Evolutionary conservation across 176 grass and related monocot genomes (phyloP).

Genomic region (Lolium rigidum): DNA sequence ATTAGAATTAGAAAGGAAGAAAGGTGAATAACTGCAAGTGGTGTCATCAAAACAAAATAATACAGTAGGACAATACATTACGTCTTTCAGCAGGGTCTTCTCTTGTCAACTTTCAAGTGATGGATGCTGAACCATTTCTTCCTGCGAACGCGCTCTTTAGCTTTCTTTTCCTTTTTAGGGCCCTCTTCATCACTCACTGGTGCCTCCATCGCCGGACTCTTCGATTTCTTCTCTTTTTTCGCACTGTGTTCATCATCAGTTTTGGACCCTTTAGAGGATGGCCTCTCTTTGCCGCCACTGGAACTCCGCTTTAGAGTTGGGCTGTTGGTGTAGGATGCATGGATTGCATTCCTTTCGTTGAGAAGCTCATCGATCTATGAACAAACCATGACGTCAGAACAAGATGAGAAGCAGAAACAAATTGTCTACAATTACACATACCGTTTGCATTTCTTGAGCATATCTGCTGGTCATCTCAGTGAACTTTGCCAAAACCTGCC

Average conservation of each 20-base stretch:
- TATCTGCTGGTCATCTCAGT: constrained; percentile 96
- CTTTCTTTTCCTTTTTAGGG: constrained; percentile 57
- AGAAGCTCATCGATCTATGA: constrained; percentile 91
- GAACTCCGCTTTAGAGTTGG: constrained; percentile 67
- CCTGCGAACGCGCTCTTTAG: constrained; percentile 63
- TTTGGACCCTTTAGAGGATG: constrained; percentile 62
- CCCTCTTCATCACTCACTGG: constrained; percentile 40
- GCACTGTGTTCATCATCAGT: constrained; percentile 55
- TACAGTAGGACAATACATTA: not conserved
- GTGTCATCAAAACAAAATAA: constrained; percentile 34
- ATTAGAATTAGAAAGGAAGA: no score
- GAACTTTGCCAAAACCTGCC: constrained; percentile 86
- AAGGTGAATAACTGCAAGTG: not conserved
- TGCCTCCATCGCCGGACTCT: constrained; percentile 38
- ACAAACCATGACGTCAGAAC: constrained; percentile 28
- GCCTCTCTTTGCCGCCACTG: constrained; percentile 71
- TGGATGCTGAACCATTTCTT: constrained; percentile 98
- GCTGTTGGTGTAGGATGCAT: constrained; percentile 88
- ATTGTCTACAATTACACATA: constrained; percentile 47
- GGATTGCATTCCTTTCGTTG: constrained; percentile 82
- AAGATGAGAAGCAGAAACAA: constrained; percentile 1
- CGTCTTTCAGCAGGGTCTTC: constrained; percentile 84
- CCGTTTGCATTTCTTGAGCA: constrained; percentile 92
- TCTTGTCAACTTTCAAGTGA: constrained; percentile 94
- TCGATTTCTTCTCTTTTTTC: constrained; percentile 65